Base-by-base conservation (phyloP, 345 rosid genomes). In the Cardamine occulta region DNA sequence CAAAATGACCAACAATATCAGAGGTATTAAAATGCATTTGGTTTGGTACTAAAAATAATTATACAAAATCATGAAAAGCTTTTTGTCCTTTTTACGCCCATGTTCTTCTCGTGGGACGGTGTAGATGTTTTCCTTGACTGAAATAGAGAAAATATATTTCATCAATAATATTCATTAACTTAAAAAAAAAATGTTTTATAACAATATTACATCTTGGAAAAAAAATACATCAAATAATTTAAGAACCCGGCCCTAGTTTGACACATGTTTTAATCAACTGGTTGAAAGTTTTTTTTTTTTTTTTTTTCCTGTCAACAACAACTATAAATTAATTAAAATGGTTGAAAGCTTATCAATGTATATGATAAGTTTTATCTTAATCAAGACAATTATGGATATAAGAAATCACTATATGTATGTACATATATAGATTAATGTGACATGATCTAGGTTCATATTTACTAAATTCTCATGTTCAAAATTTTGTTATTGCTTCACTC, bases 401-500 rank as follows among this genome's bases (percentile, higher is more conserved):
- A 31, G 47, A 63, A 61, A 72, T 24, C n/a, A 62, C 10, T 48
- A 34, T 7, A 61, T 35, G 19, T 37, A 24, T 44, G 28, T 13
- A 18, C 10, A 47, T 45, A 21, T 40, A 8, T 66, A 34, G 6
- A 74, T 56, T 59, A 72, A 34, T 35, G 63, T 39, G 19, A 74
- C 61, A 75, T 75, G 61, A 58, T 37, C 7, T 37, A 39, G 10
- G 61, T 66, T 40, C 59, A 66, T 28, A 74, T 58, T 67, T 67
- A 57, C 68, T 49, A 49, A 59, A 34, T 34, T 32, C 51, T 75
- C 24, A 66, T 39, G 79, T 39, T 51, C 14, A 14, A 68, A 39
- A 26, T 47, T 68, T 59, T 59, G 23, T 28, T 31, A 60, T 75
- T 68, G 69, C 79, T 61, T 68, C 54, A 61, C 56, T 69, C 74